Percentiles rank a stretch among this genome's conserved stretches.
Evolutionary conservation across 306 rosid species (phyloP).

Genomic region (Oemleria cerasiformis): DNA sequence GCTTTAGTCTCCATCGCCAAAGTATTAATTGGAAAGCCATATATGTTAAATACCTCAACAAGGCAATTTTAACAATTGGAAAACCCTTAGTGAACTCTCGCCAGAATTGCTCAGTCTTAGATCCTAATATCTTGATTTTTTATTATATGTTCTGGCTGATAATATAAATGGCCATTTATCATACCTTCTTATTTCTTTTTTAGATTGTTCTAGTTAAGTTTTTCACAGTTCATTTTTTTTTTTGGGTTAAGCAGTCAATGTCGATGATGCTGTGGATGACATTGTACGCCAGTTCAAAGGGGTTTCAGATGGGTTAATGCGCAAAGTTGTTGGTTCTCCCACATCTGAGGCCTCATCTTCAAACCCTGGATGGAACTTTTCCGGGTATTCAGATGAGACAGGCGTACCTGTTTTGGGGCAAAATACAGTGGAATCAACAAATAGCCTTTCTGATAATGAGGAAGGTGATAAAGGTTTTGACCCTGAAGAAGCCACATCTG

Average conservation of each 20-base stretch:
- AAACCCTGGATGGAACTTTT: slow-evolving; percentile 28
- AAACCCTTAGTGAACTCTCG: neutral
- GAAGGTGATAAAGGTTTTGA: slow-evolving; percentile 43
- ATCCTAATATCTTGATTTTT: neutral
- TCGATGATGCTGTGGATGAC: slow-evolving; percentile 96
- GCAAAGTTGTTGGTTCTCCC: slow-evolving; percentile 60
- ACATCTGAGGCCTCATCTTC: slow-evolving; percentile 45
- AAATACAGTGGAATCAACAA: slow-evolving; percentile 46
- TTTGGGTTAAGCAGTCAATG: slow-evolving; percentile 59
- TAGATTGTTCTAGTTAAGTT: neutral
- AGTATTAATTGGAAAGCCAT: neutral
- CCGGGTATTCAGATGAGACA: slow-evolving; percentile 60
- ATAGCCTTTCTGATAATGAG: slow-evolving; percentile 62
- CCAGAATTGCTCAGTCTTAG: neutral
- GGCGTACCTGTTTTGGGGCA: slow-evolving; percentile 39
- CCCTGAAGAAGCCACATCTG: slow-evolving; percentile 34
- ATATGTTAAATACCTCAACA: neutral
- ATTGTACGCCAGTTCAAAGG: slow-evolving; percentile 93
- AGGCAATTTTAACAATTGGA: neutral
- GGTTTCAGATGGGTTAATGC: slow-evolving; percentile 83
- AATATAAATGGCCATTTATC: neutral
- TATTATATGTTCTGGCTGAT: neutral
- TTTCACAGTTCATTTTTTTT: slow-evolving; percentile 11
- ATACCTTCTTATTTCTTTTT: neutral
- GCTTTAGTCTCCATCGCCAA: neutral